These are phyloP conservation scores for Clitopilus hobsonii DNA, from an alignment of 768 basidiomycete species.

Conservation along the genomic window DNA sequence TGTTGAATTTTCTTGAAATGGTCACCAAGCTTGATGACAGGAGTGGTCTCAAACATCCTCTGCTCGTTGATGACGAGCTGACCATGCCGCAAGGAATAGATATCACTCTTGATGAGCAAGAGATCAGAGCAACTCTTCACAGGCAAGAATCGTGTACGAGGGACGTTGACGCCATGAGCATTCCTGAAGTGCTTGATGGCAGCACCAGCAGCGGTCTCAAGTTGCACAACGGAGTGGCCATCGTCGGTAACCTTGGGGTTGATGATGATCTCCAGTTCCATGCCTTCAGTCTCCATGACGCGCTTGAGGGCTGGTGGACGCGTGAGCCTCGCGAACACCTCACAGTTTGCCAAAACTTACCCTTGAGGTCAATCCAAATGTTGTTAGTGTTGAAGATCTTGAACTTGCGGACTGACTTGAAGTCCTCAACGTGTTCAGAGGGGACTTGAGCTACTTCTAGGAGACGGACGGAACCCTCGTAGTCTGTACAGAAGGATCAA, in stretches of 20 bases:
- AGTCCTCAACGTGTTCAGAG: conserved; percentile 89
- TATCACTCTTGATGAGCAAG: conserved; percentile 86
- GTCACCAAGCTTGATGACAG: conserved; percentile 96
- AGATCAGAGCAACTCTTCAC: conserved; percentile 87
- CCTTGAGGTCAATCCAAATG: conserved; percentile 74
- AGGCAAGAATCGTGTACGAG: conserved; percentile 90
- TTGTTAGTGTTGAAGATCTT: conserved; percentile 92
- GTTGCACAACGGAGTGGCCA: conserved; percentile 78
- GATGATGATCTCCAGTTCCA: conserved; percentile 94
- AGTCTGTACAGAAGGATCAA: conserved; percentile 36
- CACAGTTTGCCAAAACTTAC: conserved; percentile 26
- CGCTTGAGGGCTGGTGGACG: conserved; percentile 68
- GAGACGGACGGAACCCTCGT: conserved; percentile 82
- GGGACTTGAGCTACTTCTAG: conserved; percentile 96
- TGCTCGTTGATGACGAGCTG: conserved; percentile 80
- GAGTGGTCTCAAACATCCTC: conserved; percentile 81
- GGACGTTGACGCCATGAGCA: conserved; percentile 93
- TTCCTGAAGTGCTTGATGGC: conserved; percentile 92
- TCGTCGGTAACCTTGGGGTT: conserved; percentile 87
- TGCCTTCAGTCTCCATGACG: conserved; percentile 79
- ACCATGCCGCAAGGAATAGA: conserved; percentile 88
- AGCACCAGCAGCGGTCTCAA: conserved; percentile 91
- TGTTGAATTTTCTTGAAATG: conserved; percentile 94
- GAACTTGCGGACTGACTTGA: conserved; percentile 90
- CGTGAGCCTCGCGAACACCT: not conserved